Conservation (phyloP, 352 stramenopile species). For the Phytophthora niederhauseri region DNA sequence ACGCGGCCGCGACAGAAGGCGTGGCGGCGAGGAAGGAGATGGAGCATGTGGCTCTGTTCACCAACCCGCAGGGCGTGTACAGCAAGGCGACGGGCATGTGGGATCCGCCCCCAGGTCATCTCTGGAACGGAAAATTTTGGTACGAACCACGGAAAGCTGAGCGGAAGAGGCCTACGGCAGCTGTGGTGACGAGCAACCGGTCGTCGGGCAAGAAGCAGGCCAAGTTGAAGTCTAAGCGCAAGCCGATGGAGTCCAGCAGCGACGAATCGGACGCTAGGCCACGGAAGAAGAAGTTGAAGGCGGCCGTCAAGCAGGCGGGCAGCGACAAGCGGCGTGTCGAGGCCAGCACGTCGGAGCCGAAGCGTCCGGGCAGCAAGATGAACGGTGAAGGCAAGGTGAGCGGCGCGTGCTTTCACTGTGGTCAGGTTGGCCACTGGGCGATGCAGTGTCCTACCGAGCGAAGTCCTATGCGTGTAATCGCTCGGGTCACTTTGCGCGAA, state of each 20-base stretch:
- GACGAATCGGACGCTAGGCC: neutral
- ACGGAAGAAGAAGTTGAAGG: conserved; percentile 1
- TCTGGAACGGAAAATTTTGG: conserved; percentile 15
- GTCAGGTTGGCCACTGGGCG: neutral
- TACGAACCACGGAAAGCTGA: neutral
- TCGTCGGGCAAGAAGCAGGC: neutral
- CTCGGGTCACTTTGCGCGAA: neutral
- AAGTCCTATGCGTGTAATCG: neutral
- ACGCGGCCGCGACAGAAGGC: neutral
- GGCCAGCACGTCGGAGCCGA: too few species aligned
- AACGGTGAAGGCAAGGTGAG: neutral
- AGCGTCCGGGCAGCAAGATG: too few species aligned
- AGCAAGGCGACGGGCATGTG: neutral
- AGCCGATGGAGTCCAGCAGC: neutral
- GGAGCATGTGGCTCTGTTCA: conserved; percentile 6
- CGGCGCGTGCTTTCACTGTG: neutral
- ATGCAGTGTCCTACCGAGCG: neutral
- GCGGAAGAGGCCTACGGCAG: neutral
- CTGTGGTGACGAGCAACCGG: neutral
- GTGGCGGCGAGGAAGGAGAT: neutral
- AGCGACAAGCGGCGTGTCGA: neutral
- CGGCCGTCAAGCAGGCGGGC: neutral
- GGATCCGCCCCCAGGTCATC: neutral
- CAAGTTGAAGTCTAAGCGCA: neutral
- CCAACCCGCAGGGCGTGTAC: conserved; percentile 5